Percentiles rank a stretch among this genome's conserved stretches.
Evolutionary conservation across 345 rosid genomes (phyloP).

Genomic region (Salix dunnii): DNA sequence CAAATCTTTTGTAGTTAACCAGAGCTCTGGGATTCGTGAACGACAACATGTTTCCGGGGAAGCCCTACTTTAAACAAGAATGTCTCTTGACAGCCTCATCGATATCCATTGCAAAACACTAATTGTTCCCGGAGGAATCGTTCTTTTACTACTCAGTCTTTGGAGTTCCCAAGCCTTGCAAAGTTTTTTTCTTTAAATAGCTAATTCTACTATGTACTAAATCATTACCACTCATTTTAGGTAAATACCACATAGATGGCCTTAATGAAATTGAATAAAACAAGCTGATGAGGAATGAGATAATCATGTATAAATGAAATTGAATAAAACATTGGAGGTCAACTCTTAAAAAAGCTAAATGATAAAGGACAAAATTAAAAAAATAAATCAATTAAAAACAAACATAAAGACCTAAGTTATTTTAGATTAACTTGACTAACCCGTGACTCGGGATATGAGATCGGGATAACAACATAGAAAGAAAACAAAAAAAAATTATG

Average conservation of each 20-base stretch:
- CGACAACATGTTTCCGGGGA: constrained; percentile 10
- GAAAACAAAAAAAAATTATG: too few species aligned
- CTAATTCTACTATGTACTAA: not conserved
- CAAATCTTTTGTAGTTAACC: not conserved
- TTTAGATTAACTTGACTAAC: too few species aligned
- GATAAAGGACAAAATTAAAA: fast-evolving
- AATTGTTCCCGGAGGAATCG: not conserved
- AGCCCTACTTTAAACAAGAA: not conserved
- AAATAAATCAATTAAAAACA: too few species aligned
- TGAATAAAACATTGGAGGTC: too few species aligned
- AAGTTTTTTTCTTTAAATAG: not conserved
- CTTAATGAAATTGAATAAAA: too few species aligned
- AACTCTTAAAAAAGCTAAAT: too few species aligned
- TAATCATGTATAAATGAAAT: too few species aligned
- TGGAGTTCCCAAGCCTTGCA: not conserved
- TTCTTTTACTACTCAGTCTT: not conserved
- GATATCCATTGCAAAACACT: not conserved
- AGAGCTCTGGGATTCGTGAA: constrained; percentile 5
- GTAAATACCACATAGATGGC: not conserved
- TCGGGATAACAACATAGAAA: fast-evolving
- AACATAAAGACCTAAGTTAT: too few species aligned
- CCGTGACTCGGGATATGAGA: too few species aligned
- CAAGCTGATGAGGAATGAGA: too few species aligned
- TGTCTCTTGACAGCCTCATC: constrained; percentile 9
- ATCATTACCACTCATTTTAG: not conserved